Conservation (phyloP, 1,139 yeast genomes). For the Trichomonascaceae sp. region DNA sequence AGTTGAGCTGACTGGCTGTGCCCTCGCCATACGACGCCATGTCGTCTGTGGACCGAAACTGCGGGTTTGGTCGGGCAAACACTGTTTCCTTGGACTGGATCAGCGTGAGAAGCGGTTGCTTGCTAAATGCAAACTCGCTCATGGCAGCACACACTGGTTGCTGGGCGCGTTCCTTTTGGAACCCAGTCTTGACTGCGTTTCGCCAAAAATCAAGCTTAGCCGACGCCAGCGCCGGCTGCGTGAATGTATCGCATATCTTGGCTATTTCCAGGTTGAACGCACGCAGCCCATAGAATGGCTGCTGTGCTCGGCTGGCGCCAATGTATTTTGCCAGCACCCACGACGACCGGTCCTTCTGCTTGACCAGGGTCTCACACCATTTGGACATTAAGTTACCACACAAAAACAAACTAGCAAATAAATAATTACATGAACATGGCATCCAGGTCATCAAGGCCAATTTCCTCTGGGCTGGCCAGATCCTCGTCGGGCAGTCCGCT, state of each 20-base stretch:
- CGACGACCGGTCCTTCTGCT: constrained; percentile 44
- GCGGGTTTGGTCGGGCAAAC: constrained; percentile 27
- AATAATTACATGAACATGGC: constrained; percentile 7
- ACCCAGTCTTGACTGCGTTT: constrained; percentile 21
- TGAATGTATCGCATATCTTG: constrained; percentile 39
- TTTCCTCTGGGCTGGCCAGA: constrained; percentile 11
- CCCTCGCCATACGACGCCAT: constrained; percentile 77
- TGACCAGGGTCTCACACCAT: constrained; percentile 8
- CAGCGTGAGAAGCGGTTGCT: constrained; percentile 45
- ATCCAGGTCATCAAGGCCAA: constrained; percentile 14
- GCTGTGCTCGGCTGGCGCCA: constrained; percentile 53
- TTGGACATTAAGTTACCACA: not conserved
- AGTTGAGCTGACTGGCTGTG: constrained; percentile 60
- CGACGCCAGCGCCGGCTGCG: constrained; percentile 25
- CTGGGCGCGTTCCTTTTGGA: constrained; percentile 17
- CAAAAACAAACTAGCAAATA: not conserved
- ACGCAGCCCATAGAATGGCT: constrained; percentile 53
- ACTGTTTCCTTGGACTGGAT: constrained; percentile 44
- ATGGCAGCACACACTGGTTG: constrained; percentile 57
- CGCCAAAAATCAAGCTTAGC: constrained; percentile 30
- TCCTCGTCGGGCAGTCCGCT: constrained; percentile 5
- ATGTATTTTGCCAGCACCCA: constrained; percentile 54
- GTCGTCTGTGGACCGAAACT: constrained; percentile 40
- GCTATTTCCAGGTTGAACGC: constrained; percentile 60
- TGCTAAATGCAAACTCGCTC: constrained; percentile 32